Percentiles rank a stretch among this genome's conserved stretches.
Conservation (phyloP, 2,329 filamentous ascomycete species). For the Madurella mycetomatis region DNA sequence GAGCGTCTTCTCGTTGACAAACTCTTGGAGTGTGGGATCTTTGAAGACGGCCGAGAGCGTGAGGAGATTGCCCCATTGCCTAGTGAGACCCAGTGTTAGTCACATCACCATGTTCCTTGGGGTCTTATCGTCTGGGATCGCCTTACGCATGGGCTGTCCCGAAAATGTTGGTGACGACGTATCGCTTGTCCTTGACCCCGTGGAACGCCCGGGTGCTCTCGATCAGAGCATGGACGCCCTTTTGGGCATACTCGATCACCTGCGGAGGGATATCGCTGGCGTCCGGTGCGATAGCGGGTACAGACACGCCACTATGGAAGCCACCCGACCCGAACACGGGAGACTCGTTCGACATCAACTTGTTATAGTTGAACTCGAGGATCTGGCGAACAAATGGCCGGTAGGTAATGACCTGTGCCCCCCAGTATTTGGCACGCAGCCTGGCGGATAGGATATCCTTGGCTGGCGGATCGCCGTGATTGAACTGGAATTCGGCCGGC, state of each 20-base stretch:
- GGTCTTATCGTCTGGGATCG: background rate
- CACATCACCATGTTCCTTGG: background rate
- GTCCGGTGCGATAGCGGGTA: conserved; percentile 14
- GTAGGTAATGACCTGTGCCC: conserved; percentile 83
- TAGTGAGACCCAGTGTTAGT: conserved; percentile 7
- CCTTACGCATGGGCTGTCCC: conserved; percentile 92
- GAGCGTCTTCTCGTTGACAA: conserved; percentile 54
- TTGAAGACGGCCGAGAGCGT: conserved; percentile 79
- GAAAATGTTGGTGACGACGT: conserved; percentile 92
- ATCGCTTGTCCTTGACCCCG: conserved; percentile 56
- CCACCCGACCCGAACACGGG: conserved; percentile 24
- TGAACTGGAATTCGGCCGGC: conserved; percentile 50
- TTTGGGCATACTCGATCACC: conserved; percentile 51
- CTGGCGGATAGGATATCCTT: conserved; percentile 75
- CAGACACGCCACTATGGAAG: background rate
- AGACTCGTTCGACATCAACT: conserved; percentile 20
- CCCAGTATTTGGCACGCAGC: conserved; percentile 90
- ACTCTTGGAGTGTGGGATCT: conserved; percentile 56
- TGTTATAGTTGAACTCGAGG: conserved; percentile 44
- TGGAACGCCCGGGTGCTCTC: conserved; percentile 82
- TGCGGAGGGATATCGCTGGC: conserved; percentile 33
- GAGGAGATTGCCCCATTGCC: conserved; percentile 94
- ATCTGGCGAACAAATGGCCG: conserved; percentile 65
- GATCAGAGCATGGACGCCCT: conserved; percentile 70
- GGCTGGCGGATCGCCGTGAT: conserved; percentile 66